phyloP scores from a whole-genome alignment of 1,284 basidiomycete species.

The Cystobasidium pallidum region DNA sequence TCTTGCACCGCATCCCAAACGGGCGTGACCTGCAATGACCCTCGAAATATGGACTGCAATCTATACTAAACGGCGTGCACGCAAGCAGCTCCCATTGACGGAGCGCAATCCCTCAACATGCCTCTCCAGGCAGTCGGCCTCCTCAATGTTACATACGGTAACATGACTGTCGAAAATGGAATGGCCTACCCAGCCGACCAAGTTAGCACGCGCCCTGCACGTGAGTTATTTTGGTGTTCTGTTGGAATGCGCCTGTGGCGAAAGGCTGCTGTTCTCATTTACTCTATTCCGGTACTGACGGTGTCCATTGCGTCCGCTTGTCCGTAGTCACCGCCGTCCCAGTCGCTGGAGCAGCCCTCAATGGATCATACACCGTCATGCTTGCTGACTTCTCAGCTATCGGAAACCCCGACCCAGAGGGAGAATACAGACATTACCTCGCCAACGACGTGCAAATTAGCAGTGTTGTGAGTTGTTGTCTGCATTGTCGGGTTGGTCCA shows the following conservation, averaged over 20 bases:
- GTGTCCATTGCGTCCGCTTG: not conserved
- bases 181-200: conserved; percentile 46
- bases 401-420: conserved; percentile 49
- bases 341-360: conserved; percentile 17
- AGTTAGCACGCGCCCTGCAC: conserved; percentile 43
- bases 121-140: conserved; percentile 48
- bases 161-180: conserved; percentile 45
- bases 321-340: conserved; percentile 45
- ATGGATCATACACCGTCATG: conserved; percentile 63
- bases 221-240: conserved; percentile 6
- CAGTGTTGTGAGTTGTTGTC: conserved; percentile 16
- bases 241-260: not conserved
- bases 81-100: conserved; percentile 25
- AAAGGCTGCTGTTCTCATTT: not conserved
- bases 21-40: not conserved
- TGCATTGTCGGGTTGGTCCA: not conserved
- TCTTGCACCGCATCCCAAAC: not conserved
- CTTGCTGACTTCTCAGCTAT: conserved; percentile 67
- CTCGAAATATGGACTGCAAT: conserved; percentile 3
- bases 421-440: conserved; percentile 71
- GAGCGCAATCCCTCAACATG: conserved; percentile 49
- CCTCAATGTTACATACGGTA: conserved; percentile 46
- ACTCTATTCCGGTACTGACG: too few relatives aligned
- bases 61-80: too few relatives aligned
- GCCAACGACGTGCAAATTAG: conserved; percentile 65